Evolutionary conservation across 1,139 yeast species (phyloP).

Genomic region (Sugiyamaella neomexicana): DNA sequence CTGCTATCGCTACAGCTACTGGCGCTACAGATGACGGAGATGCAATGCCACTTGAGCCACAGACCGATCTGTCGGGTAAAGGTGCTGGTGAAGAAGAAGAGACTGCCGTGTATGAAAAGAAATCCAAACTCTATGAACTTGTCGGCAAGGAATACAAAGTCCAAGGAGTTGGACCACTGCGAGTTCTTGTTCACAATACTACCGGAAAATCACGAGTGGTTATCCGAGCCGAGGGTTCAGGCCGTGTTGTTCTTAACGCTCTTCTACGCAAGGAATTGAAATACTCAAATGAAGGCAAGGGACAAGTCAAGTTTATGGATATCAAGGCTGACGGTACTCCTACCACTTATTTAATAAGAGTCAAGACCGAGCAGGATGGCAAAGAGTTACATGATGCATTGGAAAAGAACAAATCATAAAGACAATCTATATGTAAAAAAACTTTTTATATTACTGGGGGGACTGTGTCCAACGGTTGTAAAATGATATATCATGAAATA

Average conservation of each 20-base stretch:
- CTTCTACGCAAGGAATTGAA: constrained; percentile 56
- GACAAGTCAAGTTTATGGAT: constrained; percentile 56
- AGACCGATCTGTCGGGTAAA: constrained; percentile 43
- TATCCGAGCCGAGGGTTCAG: constrained; percentile 86
- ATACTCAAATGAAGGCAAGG: constrained; percentile 42
- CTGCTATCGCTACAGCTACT: constrained; percentile 22
- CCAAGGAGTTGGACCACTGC: constrained; percentile 79
- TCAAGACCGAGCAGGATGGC: constrained; percentile 73
- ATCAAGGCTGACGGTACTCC: constrained; percentile 50
- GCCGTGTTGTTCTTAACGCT: constrained; percentile 73
- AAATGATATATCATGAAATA: not conserved
- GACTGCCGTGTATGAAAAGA: constrained; percentile 58
- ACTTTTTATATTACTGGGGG: not conserved
- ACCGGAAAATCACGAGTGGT: constrained; percentile 67
- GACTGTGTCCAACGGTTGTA: not conserved
- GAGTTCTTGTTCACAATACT: constrained; percentile 60
- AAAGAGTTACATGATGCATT: constrained; percentile 57
- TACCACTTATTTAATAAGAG: constrained; percentile 66
- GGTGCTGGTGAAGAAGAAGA: constrained; percentile 90
- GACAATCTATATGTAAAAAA: not conserved
- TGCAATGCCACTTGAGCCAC: constrained; percentile 35
- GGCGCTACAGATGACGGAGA: constrained; percentile 22
- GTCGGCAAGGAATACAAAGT: constrained; percentile 35
- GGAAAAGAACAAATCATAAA: constrained; percentile 42
- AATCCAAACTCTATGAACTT: constrained; percentile 72